These are phyloP conservation scores for Rhodotorula paludigena DNA, from an alignment of 768 basidiomycete genomes.

Conservation along the genomic window DNA sequence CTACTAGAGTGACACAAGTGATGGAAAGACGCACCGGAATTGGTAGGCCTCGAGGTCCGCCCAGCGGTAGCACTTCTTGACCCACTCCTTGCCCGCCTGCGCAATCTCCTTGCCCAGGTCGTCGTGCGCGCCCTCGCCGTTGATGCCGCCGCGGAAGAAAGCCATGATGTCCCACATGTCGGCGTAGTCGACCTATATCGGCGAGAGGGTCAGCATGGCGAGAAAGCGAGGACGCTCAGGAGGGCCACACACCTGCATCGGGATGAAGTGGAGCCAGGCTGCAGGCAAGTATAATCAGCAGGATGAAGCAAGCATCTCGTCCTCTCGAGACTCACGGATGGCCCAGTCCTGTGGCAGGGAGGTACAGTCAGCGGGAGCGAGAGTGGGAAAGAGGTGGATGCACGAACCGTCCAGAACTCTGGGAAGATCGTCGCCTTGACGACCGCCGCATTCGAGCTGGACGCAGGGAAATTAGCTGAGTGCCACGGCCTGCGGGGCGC, in stretches of 20 bases:
- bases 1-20: too few species aligned
- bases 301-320: too few species aligned
- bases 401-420: constrained; percentile 40
- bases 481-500: too few species aligned
- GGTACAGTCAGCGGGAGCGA: neutral
- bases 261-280: constrained; percentile 43
- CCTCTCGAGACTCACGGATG: constrained; percentile 22
- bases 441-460: constrained; percentile 36
- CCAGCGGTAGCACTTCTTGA: constrained; percentile 36
- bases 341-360: constrained; percentile 34
- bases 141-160: constrained; percentile 40
- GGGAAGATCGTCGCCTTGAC: constrained; percentile 41
- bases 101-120: constrained; percentile 40
- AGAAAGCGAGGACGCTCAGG: neutral
- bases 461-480: too few species aligned
- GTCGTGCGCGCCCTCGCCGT: constrained; percentile 41
- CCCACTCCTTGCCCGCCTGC: constrained; percentile 39
- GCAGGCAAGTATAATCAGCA: neutral
- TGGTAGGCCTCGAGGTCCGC: constrained; percentile 41
- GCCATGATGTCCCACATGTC: constrained; percentile 43
- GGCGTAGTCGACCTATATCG: constrained; percentile 26
- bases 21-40: constrained; percentile 28
- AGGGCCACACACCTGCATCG: constrained; percentile 34
- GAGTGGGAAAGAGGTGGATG: too few species aligned
- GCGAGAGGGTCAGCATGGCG: neutral